These are phyloP conservation scores for Aspergillus sp. DNA, from an alignment of 2,329 filamentous ascomycete genomes.

Conservation along the genomic window DNA sequence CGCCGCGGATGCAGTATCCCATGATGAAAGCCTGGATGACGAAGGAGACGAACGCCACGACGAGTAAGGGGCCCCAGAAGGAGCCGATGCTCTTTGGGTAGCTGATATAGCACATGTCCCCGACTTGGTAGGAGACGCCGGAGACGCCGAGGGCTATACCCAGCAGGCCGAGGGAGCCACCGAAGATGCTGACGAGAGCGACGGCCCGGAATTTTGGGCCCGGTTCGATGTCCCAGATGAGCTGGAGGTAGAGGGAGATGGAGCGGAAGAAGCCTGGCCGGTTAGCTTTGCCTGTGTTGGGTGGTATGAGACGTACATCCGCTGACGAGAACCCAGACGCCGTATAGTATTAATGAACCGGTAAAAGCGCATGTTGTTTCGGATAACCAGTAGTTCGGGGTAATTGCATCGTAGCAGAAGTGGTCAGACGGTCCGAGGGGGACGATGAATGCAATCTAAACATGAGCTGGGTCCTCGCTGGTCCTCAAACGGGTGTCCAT, in stretches of 20 bases:
- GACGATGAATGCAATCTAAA: constrained; percentile 8
- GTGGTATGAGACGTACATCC: background rate
- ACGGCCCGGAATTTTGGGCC: background rate
- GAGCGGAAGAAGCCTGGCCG: constrained; percentile 7
- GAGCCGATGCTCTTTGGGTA: background rate
- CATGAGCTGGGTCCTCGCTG: background rate
- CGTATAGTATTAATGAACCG: constrained; percentile 4
- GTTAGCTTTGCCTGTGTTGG: background rate
- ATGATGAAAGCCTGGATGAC: background rate
- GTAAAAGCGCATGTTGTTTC: constrained; percentile 4
- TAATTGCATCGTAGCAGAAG: constrained; percentile 8
- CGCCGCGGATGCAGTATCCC: constrained; percentile 4
- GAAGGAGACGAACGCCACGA: constrained; percentile 1
- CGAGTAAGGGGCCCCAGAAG: constrained; percentile 9
- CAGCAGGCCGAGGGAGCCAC: constrained; percentile 5
- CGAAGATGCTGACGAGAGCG: constrained; percentile 2
- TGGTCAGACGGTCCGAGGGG: background rate
- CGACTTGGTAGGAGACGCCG: constrained; percentile 11
- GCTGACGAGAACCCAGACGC: constrained; percentile 8
- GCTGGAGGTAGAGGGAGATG: constrained; percentile 6
- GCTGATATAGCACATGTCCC: constrained; percentile 7
- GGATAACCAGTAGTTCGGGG: constrained; percentile 10
- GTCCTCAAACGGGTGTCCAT: background rate
- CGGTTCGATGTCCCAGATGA: constrained; percentile 9
- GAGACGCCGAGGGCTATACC: constrained; percentile 6